phyloP scores from a whole-genome alignment of 345 rosid species.

The Ailanthus altissimus region DNA sequence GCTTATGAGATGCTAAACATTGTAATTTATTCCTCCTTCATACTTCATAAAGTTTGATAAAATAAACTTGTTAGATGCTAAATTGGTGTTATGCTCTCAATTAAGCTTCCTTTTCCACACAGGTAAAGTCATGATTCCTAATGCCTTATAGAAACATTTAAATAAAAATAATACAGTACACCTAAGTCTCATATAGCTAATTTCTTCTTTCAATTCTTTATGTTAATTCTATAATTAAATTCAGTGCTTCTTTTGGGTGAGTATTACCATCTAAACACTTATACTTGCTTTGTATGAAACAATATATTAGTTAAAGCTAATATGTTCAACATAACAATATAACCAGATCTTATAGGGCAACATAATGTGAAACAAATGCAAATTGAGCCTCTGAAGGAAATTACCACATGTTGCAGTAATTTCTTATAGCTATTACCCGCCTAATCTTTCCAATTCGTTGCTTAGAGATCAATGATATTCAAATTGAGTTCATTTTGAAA shows the following conservation, averaged over 20 bases:
- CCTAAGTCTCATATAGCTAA: not conserved
- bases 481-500: not conserved
- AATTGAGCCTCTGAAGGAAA: no score
- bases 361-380: no score
- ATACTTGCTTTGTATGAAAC: no score
- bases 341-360: no score
- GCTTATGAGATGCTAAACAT: no score
- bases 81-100: not conserved
- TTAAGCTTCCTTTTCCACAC: not conserved
- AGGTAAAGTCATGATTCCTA: not conserved
- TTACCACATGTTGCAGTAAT: no score
- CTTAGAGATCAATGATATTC: not conserved
- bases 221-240: not conserved
- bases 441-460: not conserved
- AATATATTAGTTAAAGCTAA: no score
- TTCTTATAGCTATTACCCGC: no score
- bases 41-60: not conserved
- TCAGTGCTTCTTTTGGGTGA: not conserved
- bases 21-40: not conserved
- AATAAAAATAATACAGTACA: not conserved
- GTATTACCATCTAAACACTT: no score
- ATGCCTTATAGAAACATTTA: not conserved
- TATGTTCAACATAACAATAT: no score
- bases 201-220: not conserved
- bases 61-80: not conserved